A percentile compares a stretch with the other conserved stretches of the same genome.
Conservation (phyloP, 2,329 filamentous ascomycete species). For the Cladosporium cucumerinum region DNA sequence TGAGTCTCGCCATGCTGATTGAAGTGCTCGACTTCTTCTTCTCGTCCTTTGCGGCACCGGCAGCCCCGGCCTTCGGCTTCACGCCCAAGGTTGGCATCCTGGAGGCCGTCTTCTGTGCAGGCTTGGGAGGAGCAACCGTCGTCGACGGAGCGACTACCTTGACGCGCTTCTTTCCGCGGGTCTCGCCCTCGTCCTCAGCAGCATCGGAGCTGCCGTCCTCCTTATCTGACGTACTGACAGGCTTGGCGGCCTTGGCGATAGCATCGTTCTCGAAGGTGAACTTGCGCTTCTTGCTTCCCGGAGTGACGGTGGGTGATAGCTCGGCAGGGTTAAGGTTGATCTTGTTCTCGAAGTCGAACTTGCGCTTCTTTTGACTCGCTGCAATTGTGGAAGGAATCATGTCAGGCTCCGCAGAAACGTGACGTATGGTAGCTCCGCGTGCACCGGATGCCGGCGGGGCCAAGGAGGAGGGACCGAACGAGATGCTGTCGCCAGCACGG, state of each 20-base stretch:
- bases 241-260: conserved; percentile 24
- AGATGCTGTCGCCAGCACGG: conserved; percentile 44
- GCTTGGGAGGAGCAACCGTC: conserved; percentile 19
- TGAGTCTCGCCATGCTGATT: conserved; percentile 32
- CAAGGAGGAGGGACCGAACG: conserved; percentile 40
- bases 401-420: conserved; percentile 38
- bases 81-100: conserved; percentile 31
- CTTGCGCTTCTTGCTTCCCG: conserved; percentile 45
- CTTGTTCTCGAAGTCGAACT: conserved; percentile 39
- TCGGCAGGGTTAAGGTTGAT: conserved; percentile 28
- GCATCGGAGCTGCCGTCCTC: conserved; percentile 40
- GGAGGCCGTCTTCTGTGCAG: conserved; percentile 19
- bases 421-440: conserved; percentile 40
- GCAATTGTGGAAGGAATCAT: conserved; percentile 35
- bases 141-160: conserved; percentile 20
- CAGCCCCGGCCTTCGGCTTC: conserved; percentile 29
- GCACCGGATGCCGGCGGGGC: conserved; percentile 30
- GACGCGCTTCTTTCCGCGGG: conserved; percentile 30
- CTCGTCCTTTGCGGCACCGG: background rate
- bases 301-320: conserved; percentile 7
- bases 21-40: conserved; percentile 25
- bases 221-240: conserved; percentile 36
- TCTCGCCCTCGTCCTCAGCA: conserved; percentile 28
- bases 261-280: conserved; percentile 37
- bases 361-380: conserved; percentile 45